Conservation (phyloP, 306 rosid species). For the Sphenostylis stenocarpa region DNA sequence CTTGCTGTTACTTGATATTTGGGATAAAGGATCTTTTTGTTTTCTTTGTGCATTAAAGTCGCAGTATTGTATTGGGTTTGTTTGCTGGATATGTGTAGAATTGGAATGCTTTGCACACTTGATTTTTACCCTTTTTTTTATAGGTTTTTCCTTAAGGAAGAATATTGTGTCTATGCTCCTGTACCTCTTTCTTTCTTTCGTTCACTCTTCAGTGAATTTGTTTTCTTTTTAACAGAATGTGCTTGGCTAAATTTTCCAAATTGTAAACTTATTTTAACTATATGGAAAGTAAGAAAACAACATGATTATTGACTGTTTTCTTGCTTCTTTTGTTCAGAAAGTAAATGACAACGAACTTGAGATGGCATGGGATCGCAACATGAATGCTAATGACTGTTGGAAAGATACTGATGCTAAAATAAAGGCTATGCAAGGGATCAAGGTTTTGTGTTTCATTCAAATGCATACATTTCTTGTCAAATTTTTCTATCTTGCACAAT, state of each 20-base stretch:
- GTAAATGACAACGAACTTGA: slow-evolving; percentile 63
- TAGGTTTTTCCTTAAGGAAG: slow-evolving; percentile 20
- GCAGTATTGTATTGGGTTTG: slow-evolving; percentile 6
- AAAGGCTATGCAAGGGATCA: slow-evolving; percentile 58
- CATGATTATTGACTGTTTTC: background rate
- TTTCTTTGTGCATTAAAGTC: slow-evolving; percentile 10
- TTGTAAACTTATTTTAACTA: background rate
- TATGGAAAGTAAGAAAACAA: slow-evolving; percentile 24
- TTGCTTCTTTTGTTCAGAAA: slow-evolving; percentile 46
- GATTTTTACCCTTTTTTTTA: background rate
- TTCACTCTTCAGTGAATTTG: background rate
- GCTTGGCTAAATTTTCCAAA: background rate
- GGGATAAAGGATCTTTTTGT: slow-evolving; percentile 2
- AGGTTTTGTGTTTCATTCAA: slow-evolving; percentile 57
- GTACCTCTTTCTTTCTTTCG: background rate
- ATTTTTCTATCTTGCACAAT: slow-evolving; percentile 6
- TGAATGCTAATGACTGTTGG: slow-evolving; percentile 68
- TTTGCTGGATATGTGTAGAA: slow-evolving; percentile 11
- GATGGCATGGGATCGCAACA: slow-evolving; percentile 67
- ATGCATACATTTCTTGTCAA: slow-evolving; percentile 14
- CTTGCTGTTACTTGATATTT: slow-evolving; percentile 3
- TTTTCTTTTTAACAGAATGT: slow-evolving; percentile 17
- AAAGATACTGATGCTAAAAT: slow-evolving; percentile 60
- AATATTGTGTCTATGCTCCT: slow-evolving; percentile 13
- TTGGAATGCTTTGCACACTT: slow-evolving; percentile 10